These are phyloP conservation scores for Amphibolis antarctica DNA, from an alignment of 106 monocot genomes.

Conservation along the genomic window DNA sequence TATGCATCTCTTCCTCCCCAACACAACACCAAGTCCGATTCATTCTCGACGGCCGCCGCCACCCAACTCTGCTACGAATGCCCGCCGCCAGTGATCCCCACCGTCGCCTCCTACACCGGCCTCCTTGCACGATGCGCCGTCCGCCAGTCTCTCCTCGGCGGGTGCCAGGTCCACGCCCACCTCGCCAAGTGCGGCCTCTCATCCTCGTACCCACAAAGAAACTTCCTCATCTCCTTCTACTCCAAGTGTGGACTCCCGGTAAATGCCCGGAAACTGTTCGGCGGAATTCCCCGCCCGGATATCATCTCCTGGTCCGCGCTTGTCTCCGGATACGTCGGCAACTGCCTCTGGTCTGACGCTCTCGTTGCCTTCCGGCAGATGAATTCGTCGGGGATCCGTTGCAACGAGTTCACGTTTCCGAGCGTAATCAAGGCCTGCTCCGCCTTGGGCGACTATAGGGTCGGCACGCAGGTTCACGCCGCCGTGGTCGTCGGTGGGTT, in stretches of 20 bases:
- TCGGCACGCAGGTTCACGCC: conserved; percentile 53
- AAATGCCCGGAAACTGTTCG: conserved; percentile 49
- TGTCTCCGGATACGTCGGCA: conserved; percentile 45
- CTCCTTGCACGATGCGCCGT: neutral
- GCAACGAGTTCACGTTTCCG: conserved; percentile 74
- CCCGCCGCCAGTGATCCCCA: neutral
- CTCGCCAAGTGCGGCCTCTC: conserved; percentile 36
- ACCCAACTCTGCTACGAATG: neutral
- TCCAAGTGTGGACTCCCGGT: conserved; percentile 18
- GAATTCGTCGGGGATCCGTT: conserved; percentile 23
- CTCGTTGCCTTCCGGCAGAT: conserved; percentile 34
- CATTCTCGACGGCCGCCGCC: neutral
- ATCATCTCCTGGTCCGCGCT: conserved; percentile 51
- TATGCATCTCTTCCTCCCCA: neutral
- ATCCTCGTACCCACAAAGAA: conserved; percentile 11
- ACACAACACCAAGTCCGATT: neutral
- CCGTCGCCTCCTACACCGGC: conserved; percentile 1
- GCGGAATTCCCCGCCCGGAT: conserved; percentile 56
- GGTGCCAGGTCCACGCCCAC: conserved; percentile 30
- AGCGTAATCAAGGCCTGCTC: conserved; percentile 73
- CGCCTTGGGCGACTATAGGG: conserved; percentile 5
- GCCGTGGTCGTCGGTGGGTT: conserved; percentile 34
- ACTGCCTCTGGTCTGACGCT: conserved; percentile 29
- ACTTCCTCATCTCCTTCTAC: conserved; percentile 55
- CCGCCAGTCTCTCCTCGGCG: conserved; percentile 7